Conservation (phyloP, 1,139 yeast species). For the Scheffersomyces titani region DNA sequence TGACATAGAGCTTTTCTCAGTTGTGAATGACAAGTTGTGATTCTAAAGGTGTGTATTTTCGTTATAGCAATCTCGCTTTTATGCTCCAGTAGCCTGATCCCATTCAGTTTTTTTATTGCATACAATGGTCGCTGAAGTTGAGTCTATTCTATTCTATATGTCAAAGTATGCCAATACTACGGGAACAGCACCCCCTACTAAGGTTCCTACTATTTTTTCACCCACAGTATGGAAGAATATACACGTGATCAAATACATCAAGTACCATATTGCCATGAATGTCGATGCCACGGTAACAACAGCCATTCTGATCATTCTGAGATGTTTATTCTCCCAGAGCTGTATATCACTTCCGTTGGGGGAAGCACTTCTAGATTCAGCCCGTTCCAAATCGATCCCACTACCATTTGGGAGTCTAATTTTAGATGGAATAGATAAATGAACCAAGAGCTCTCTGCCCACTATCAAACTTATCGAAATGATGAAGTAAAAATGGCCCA, state of each 20-base stretch:
- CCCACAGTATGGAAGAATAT: conserved; percentile 60
- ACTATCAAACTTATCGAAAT: conserved; percentile 49
- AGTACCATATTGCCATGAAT: conserved; percentile 39
- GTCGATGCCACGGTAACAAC: conserved; percentile 8
- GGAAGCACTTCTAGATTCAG: background rate
- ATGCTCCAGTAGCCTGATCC: background rate
- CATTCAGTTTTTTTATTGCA: too few species aligned
- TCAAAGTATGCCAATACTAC: conserved; percentile 6
- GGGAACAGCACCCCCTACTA: conserved; percentile 48
- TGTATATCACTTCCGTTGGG: background rate
- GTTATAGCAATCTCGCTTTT: too few species aligned
- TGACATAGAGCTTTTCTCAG: too few species aligned
- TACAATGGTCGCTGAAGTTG: background rate
- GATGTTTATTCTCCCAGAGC: background rate
- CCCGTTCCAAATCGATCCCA: background rate
- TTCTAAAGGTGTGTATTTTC: too few species aligned
- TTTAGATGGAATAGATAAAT: background rate
- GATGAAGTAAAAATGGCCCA: conserved; percentile 64
- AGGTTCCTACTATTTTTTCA: conserved; percentile 57
- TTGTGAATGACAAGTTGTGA: too few species aligned
- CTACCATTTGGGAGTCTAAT: background rate
- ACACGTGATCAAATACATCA: conserved; percentile 54
- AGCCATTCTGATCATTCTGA: background rate
- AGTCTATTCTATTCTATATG: background rate
- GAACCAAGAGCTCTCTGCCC: conserved; percentile 31